Evolutionary conservation across 352 stramenopile species (phyloP).

Genomic region (Globisporangium cystogenes): DNA sequence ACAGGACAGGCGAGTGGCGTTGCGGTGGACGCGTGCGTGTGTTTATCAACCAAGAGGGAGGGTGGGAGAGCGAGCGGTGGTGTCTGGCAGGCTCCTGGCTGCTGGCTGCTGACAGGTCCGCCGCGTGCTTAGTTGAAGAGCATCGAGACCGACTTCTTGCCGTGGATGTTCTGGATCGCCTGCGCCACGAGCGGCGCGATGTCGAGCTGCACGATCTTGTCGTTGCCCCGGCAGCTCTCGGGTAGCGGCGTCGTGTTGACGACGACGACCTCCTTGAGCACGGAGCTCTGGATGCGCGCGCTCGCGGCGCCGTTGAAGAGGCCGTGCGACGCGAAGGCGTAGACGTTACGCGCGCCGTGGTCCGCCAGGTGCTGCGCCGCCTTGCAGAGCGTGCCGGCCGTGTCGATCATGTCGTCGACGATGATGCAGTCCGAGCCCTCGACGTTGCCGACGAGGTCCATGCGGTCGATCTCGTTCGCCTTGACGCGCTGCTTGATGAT

Average conservation of each 20-base stretch:
- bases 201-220: constrained; percentile 98
- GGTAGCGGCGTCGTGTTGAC: constrained; percentile 87
- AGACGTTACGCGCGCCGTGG: constrained; percentile 96
- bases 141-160: constrained; percentile 99
- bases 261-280: constrained; percentile 89
- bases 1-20: not conserved
- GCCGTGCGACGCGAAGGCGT: constrained; percentile 98
- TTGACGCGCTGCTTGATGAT: constrained; percentile 99
- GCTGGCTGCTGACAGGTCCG: not conserved
- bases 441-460: constrained; percentile 99
- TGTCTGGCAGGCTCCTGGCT: not conserved
- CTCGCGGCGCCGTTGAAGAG: constrained; percentile 94
- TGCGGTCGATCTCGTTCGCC: constrained; percentile 96
- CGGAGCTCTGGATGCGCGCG: constrained; percentile 87
- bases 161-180: constrained; percentile 99
- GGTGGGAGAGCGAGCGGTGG: too few species aligned
- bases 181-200: constrained; percentile 97
- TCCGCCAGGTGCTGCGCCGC: constrained; percentile 95
- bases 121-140: constrained; percentile 95
- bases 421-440: constrained; percentile 99
- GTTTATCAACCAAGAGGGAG: not conserved
- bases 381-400: constrained; percentile 98
- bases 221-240: constrained; percentile 89
- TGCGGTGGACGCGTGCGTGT: too few species aligned
- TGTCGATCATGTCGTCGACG: constrained; percentile 99